Evolutionary conservation across 306 rosid genomes (phyloP).

Genomic region (Cajanus cajan): DNA sequence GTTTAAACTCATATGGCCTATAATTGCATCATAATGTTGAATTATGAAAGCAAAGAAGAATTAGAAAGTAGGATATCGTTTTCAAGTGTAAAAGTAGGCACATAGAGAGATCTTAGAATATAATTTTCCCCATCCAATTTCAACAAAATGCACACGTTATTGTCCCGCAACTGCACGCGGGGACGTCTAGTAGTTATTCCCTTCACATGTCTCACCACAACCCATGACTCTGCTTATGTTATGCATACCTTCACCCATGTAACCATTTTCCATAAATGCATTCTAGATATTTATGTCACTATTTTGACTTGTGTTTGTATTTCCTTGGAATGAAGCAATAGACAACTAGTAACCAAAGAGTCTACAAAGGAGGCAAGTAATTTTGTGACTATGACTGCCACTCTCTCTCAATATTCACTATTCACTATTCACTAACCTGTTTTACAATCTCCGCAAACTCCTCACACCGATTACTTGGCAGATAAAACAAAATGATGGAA

Average conservation of each 20-base stretch:
- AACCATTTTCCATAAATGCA: not conserved
- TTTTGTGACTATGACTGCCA: slow-evolving; percentile 22
- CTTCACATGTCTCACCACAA: slow-evolving; percentile 29
- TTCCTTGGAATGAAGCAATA: not conserved
- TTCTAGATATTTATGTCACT: not conserved
- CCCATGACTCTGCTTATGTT: not conserved
- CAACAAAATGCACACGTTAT: not conserved
- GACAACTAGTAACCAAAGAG: not conserved
- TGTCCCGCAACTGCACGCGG: not conserved
- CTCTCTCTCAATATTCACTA: too few relatives aligned
- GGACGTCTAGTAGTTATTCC: slow-evolving; percentile 24
- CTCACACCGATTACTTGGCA: not conserved
- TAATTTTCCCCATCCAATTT: slow-evolving; percentile 5
- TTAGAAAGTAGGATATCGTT: slow-evolving; percentile 14
- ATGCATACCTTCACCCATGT: not conserved
- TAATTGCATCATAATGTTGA: slow-evolving; percentile 19
- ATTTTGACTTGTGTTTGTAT: too few relatives aligned
- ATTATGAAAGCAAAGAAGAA: not conserved
- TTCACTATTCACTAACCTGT: slow-evolving; percentile 25
- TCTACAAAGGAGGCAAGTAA: slow-evolving; percentile 36
- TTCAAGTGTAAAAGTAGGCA: slow-evolving; percentile 19
- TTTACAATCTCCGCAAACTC: slow-evolving; percentile 30
- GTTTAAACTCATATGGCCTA: slow-evolving; percentile 16
- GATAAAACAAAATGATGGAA: slow-evolving; percentile 7
- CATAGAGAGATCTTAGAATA: not conserved